Conservation (phyloP, 441 rosid genomes). For the Mallotus repandus region DNA sequence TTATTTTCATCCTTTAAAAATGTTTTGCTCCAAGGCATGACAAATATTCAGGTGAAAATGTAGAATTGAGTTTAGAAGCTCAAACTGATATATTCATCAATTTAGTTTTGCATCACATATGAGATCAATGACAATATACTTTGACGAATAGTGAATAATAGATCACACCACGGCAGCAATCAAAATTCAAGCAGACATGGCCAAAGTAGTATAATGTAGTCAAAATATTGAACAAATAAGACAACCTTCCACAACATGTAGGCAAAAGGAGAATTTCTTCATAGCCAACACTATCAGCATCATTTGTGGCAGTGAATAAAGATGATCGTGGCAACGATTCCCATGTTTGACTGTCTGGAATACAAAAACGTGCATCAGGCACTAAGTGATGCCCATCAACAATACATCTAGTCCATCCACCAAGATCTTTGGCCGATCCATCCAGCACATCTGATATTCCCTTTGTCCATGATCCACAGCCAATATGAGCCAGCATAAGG, state of each 20-base stretch:
- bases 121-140: background rate
- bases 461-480: constrained; percentile 84
- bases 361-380: constrained; percentile 65
- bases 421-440: constrained; percentile 31
- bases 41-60: background rate
- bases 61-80: background rate
- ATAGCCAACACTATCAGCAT: constrained; percentile 39
- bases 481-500: constrained; percentile 67
- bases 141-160: background rate
- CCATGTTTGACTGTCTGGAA: constrained; percentile 80
- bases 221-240: background rate
- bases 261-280: constrained; percentile 57
- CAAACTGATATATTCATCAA: background rate
- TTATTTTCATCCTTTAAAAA: background rate
- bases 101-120: background rate
- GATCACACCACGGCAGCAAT: background rate
- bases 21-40: background rate
- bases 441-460: constrained; percentile 29
- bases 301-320: constrained; percentile 41
- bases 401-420: constrained; percentile 65
- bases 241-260: constrained; percentile 73
- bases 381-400: constrained; percentile 55
- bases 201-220: background rate
- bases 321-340: constrained; percentile 66
- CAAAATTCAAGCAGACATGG: background rate